Evolutionary conservation across 805 yeast genomes (phyloP), one percentile per base, ranked within the genome.

Genomic region (Zygosaccharomyces gambellarensis): DNA sequence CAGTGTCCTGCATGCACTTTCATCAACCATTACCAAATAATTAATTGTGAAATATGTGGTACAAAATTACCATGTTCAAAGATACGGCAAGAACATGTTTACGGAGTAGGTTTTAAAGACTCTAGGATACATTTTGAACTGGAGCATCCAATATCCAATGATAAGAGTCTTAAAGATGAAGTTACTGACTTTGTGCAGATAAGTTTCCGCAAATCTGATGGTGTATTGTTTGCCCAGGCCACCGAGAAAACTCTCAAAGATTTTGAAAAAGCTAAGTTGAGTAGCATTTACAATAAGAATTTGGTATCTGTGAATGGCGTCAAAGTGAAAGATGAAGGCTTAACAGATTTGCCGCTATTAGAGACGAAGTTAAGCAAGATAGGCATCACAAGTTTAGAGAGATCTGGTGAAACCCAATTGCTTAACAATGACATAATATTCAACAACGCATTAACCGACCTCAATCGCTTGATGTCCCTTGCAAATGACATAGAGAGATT

Each of bases 11-110:
- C 71, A 10, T 87, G 95, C 57, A 87, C 98, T 0, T 92, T 90
- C 60, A 69, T 80, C 10, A 94, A 92, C 63, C 96, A 90, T 64
- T 86, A 90, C 0, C 80, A 87, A 2, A 72, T 92, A 73, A 67
- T 74, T 32, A 75, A 73, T 53, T 92, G 99, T 67, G 99, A 92
- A 65, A 77, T 94, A 62, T 92, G 98, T 69, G 97, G 96, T 0
- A 72, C 83, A 0, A 71, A 72, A 19, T 63, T 83, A 23, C 67
- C 69, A 3, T 49, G 58, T 27, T 44, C 49, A 4, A 60, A 38
- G 61, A 58, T 22, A 57, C 49, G 52, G 57, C 58, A 25, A 45
- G 52, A 28, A 47, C 52, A 4, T 41, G 56, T 45, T 32, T 58
- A 48, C 38, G 58, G 43, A 48, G 63, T 59, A 23, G 71, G 58